Evolutionary conservation across 139 green algal genomes (phyloP).

Genomic region (Nannochloris sp.): DNA sequence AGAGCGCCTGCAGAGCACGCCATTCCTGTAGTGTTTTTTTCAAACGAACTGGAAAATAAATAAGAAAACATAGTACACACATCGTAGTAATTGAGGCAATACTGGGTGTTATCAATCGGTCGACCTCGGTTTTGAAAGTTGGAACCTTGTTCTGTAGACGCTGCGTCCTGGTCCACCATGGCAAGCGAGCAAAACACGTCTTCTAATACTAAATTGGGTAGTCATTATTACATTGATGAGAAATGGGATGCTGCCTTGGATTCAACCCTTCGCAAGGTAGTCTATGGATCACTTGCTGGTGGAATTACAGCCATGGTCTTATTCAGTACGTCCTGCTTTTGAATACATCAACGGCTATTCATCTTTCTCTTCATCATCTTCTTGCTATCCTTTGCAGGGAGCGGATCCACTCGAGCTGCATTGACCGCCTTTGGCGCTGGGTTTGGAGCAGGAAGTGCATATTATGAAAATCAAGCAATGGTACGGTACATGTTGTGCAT

Average conservation of each 20-base stretch:
- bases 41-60: no score
- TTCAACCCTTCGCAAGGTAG: slow-evolving; percentile 5
- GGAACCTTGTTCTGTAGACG: no score
- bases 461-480: slow-evolving; percentile 13
- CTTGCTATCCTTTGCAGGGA: slow-evolving; percentile 8
- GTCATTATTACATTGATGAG: slow-evolving; percentile 19
- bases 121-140: no score
- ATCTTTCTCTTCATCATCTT: not conserved
- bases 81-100: no score
- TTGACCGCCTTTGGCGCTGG: slow-evolving; percentile 19
- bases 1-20: no score
- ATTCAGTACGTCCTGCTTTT: slow-evolving; percentile 13
- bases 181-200: not conserved
- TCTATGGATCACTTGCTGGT: slow-evolving; percentile 19
- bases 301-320: slow-evolving; percentile 14
- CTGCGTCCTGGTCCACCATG: not conserved
- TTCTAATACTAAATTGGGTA: not conserved
- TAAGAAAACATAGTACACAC: no score
- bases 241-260: slow-evolving; percentile 27
- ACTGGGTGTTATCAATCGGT: no score
- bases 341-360: not conserved
- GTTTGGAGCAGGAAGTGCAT: slow-evolving; percentile 23
- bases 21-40: no score
- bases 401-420: slow-evolving; percentile 10
- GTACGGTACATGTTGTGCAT: not conserved